Base-by-base conservation (phyloP, 768 basidiomycete genomes). In the Paxillus ammoniavirescens region DNA sequence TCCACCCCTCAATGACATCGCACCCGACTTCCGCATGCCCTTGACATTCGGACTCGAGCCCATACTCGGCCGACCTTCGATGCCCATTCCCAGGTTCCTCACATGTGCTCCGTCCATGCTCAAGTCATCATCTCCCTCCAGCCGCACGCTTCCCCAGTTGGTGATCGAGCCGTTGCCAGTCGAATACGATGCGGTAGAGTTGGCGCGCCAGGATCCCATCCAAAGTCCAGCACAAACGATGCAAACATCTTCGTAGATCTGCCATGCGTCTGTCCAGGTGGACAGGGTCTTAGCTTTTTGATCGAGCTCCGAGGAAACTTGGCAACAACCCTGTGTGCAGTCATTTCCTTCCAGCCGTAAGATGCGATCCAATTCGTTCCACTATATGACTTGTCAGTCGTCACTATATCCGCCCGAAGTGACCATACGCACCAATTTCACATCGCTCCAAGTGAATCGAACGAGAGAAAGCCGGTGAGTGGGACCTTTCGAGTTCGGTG, bases 171-270 rank as follows among this genome's bases (percentile, higher is more conserved):
- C 78, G 35, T 76, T 70, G 8, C 70, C 75, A 7, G 78, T 77
- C 2, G 81, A 77, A 58, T 82, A 83, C 2, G 80, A 77, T 48
- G 70, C 62, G 0, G 68, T 58, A 0, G 81, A 77, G 52, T 79
- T 77, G 33, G 74, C 72, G 28, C 84, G 76, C 72, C 78, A 88
- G 3, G 79, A 75, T 13, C 89, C 87, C 61, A 86, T 79, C 89
- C 89, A 92, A n/a, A 91, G 75, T 3, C 87, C 83, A 0, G 89
- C 91, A 61, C 91, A 92, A 42, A 91, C 75, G 38, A 91, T 74
- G 56, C 91, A 93, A 18, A 87, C 86, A 55, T 93, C 91, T 69
- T 93, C 91, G 61, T 93, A 93, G 12, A 92, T 75, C 23, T 82
- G 80, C 89, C 89, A 91, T 8, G 81, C 80, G 56, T 91, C 91